phyloP scores from a whole-genome alignment of 441 rosid species.

The Jatropha podagrica region DNA sequence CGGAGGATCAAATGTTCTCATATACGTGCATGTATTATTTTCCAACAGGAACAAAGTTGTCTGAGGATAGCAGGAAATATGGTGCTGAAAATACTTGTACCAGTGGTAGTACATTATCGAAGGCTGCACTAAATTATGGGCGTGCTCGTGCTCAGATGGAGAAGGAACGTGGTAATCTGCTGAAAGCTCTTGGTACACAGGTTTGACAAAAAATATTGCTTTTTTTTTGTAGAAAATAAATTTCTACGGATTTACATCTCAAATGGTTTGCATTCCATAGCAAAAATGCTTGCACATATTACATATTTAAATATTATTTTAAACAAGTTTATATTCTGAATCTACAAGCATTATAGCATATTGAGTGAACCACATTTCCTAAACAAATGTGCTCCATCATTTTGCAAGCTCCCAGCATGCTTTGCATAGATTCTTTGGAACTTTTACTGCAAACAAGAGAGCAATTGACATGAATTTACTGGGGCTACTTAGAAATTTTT shows the following conservation, averaged over 20 bases:
- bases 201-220: conserved; percentile 32
- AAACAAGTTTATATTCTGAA: conserved; percentile 1
- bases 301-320: neutral
- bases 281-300: neutral
- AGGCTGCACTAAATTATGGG: conserved; percentile 65
- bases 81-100: conserved; percentile 90
- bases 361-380: neutral
- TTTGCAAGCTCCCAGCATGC: neutral
- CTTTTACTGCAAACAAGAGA: neutral
- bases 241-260: neutral
- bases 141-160: conserved; percentile 82
- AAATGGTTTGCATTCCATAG: neutral
- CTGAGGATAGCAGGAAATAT: conserved; percentile 88
- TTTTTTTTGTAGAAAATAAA: neutral
- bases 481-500: neutral
- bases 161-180: conserved; percentile 76
- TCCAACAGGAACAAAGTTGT: conserved; percentile 68
- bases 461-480: neutral
- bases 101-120: conserved; percentile 70
- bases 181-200: conserved; percentile 89
- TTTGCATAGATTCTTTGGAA: neutral
- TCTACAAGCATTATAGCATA: neutral
- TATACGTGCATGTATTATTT: conserved; percentile 17
- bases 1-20: conserved; percentile 14
- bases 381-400: neutral